Percentiles rank a stretch among this genome's conserved stretches.
Evolutionary conservation across 352 stramenopile genomes (phyloP).

Genomic region (Globisporangium heterothallicum): DNA sequence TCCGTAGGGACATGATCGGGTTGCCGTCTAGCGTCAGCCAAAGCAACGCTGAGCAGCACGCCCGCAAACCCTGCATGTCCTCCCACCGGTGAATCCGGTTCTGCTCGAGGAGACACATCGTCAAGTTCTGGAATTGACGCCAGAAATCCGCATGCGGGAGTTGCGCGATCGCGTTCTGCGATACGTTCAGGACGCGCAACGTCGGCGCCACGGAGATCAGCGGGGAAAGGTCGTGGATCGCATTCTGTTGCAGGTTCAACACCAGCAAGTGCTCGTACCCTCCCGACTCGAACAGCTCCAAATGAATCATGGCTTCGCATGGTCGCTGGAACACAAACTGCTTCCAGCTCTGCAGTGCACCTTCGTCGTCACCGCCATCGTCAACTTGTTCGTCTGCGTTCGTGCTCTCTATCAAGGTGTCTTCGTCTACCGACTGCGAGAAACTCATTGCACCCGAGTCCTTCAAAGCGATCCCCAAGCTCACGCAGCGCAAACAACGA

Average conservation of each 20-base stretch:
- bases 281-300: slow-evolving; percentile 26
- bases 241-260: slow-evolving; percentile 60
- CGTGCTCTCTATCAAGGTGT: too few species aligned
- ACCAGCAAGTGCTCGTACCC: slow-evolving; percentile 52
- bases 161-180: slow-evolving; percentile 42
- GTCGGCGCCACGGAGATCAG: slow-evolving; percentile 34
- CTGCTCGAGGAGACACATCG: slow-evolving; percentile 52
- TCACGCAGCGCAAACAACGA: too few species aligned
- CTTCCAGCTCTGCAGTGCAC: slow-evolving; percentile 33
- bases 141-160: slow-evolving; percentile 50
- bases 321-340: slow-evolving; percentile 51
- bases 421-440: too few species aligned
- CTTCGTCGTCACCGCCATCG: slow-evolving; percentile 5
- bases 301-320: slow-evolving; percentile 24
- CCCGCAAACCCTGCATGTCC: slow-evolving; percentile 40
- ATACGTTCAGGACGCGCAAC: slow-evolving; percentile 53
- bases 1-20: slow-evolving; percentile 45
- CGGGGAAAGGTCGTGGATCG: slow-evolving; percentile 46
- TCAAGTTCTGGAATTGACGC: slow-evolving; percentile 36
- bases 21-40: slow-evolving; percentile 65
- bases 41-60: slow-evolving; percentile 28
- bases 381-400: neutral
- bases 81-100: slow-evolving; percentile 49
- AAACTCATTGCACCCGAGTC: too few species aligned
- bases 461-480: too few species aligned